Evolutionary conservation across 805 yeast genomes (phyloP), one percentile per base, ranked within the genome.

Genomic region (Wickerhamomyces ciferrii): DNA sequence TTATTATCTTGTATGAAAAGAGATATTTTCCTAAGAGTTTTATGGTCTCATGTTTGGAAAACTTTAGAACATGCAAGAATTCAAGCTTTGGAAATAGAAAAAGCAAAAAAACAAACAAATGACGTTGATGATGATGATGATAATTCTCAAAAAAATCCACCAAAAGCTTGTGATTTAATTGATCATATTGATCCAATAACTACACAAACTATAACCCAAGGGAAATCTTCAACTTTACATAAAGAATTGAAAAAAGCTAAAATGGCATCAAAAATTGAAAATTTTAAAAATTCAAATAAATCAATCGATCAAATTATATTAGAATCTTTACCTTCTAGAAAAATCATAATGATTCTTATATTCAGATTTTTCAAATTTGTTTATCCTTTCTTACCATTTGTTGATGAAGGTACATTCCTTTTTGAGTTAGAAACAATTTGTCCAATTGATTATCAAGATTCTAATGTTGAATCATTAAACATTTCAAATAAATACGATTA

Each of bases 1-100:
- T 74, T 80, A 73, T 52, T 73, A 4, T 61, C 83, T 0, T 47
- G 75, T 23, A 59, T 79, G 44, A 68, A 70, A 45, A 76, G 70
- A 50, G 86, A 81, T 59, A 65, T 63, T 41, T 64, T 63, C 54
- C 39, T 68, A 47, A 53, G 56, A 17, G 61, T 68, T 2, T 49
- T 70, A n/a, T 68, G 64, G 81, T 19, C 52, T 20, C 47, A 50
- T 38, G 39, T 59, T 15, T 58, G 59, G 58, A 51, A 50, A 35
- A 39, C 43, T 35, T 55, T 38, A 53, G 48, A 5, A 37, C 44
- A 19, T 23, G 42, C 9, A 34, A 43, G 19, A 20, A 2, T 2
- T 2, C 13, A n/a, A 17, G n/a, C n/a, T n/a, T n/a, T n/a, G n/a
- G n/a, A n/a, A n/a, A n/a, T n/a, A n/a, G n/a, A n/a, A n/a, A n/a